Evolutionary conservation across 305 asterid species (phyloP), one percentile per base, ranked within the genome.

Genomic region (Fraxinus albicans): DNA sequence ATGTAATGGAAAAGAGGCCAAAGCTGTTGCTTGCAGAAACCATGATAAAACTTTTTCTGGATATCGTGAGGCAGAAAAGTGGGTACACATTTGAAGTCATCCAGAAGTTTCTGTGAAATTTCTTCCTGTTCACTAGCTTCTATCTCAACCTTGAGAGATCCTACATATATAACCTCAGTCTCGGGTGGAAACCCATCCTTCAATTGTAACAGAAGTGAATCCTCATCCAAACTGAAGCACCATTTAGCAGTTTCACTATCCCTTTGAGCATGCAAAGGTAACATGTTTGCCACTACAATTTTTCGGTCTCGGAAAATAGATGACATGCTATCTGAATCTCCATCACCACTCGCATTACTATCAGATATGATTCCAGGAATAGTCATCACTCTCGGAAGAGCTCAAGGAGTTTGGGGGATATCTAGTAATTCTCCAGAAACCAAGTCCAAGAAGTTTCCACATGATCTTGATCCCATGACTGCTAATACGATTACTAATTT

Each of bases 1-100:
- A 93, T 91, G 97, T 93, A 95, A 88, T 95, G 98, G 47, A 95
- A 95, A n/a, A 93, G 96, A 80, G 97, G 97, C 97, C 97, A 93
- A 47, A 92, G 91, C 70, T 91, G 96, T 69, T 93, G 95, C 92
- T 95, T 92, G 83, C 97, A 93, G 81, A 95, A 95, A 69, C 97
- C 97, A 47, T 90, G 86, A 86, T 95, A 95, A 84, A 91, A 95
- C 84, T 89, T 91, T 17, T 88, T 85, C 86, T 89, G 92, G 82
- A 91, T 84, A 78, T 95, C 98, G n/a, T 17, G 83, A 73, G 98
- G 97, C 85, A 95, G 85, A 87, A 92, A 95, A 44, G 98, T 91
- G 13, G 98, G 97, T 55, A 91, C 94, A 82, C 98, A 95, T n/a
- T 88, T 92, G 91, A 91, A 93, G 21, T 91, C 93, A 44, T 93